Base-by-base conservation (phyloP, 2,329 filamentous ascomycete genomes). In the Cercospora sesami region DNA sequence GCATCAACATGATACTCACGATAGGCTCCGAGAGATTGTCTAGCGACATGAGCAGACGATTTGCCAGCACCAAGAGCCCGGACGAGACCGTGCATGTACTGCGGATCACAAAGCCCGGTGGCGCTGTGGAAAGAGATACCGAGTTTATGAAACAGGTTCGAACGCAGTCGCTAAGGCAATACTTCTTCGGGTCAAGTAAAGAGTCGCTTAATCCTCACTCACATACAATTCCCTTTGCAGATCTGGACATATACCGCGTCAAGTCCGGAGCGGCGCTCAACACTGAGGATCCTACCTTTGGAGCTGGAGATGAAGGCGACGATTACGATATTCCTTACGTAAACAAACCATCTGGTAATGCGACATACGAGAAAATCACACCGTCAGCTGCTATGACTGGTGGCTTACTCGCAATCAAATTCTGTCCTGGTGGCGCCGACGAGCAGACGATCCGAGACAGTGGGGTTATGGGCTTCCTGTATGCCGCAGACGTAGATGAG, bases 401-500 rank as follows among this genome's bases (percentile, higher is more conserved):
- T 76, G 91, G 90, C 77, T 86, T 96, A 0, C 82, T 98, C 8
- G 93, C 94, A 0, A 89, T 99, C 63, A 93, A 96, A 79, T 76
- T 93, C 91, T 57, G 85, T 87, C 2, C 80, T 87, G 76, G 76
- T 0, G 89, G 86, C 58, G 93, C 95, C 69, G 82, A 86, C 0
- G 86, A 90, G 6, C 89, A 92, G 59, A 86, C 87, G 1, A 89
- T 98, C 55, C 87, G 92, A 12, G 90, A 94, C 73, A 89, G 93
- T 7, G 91, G 90, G 65, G 89, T 98, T 31, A 91, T 96, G 86
- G 95, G 95, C 0, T 99, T 96, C 76, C 86, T 97, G 31, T 97
- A 97, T 76, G 91, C 98, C 16, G 90, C 92, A 0, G 92, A 97
- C 69, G 92, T 98, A 4, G 94, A 99, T 76, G 91, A 92, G 76